A percentile compares a stretch with the other conserved stretches of the same genome.
Conservation (phyloP, 1,284 basidiomycete species). For the Cryptococcus sp. region DNA sequence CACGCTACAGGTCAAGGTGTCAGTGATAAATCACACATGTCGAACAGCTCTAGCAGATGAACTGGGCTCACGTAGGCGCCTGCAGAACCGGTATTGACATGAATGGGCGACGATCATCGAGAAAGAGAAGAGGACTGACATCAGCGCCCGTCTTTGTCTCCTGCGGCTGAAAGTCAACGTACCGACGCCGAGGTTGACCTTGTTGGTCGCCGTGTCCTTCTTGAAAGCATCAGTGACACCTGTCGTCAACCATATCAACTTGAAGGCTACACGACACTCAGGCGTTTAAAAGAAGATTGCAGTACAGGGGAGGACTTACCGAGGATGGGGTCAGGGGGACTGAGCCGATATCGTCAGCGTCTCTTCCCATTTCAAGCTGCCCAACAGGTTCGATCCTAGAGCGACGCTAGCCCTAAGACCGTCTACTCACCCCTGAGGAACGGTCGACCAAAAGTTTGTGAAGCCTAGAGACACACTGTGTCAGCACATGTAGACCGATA, state of each 20-base stretch:
- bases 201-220: constrained; percentile 80
- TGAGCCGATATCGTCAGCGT: constrained; percentile 3
- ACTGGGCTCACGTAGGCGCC: constrained; percentile 39
- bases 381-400: neutral
- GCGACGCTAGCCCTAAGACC: neutral
- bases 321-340: constrained; percentile 40
- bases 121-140: neutral
- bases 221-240: constrained; percentile 58
- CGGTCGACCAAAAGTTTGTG: constrained; percentile 36
- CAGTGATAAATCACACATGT: constrained; percentile 4
- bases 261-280: neutral
- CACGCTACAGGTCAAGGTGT: constrained; percentile 66
- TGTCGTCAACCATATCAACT: constrained; percentile 5
- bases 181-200: constrained; percentile 95
- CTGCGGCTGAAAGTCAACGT: constrained; percentile 39
- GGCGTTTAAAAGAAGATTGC: constrained; percentile 38
- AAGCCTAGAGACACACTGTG: constrained; percentile 16
- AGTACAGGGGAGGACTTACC: constrained; percentile 20
- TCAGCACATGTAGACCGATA: neutral
- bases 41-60: neutral
- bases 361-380: constrained; percentile 1
- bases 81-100: constrained; percentile 11
- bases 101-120: neutral
- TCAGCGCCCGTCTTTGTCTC: neutral
- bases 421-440: constrained; percentile 35